Percentiles rank a stretch among this genome's conserved stretches.
Evolutionary conservation across 805 yeast genomes (phyloP).

Genomic region (Sungouiella blattae): DNA sequence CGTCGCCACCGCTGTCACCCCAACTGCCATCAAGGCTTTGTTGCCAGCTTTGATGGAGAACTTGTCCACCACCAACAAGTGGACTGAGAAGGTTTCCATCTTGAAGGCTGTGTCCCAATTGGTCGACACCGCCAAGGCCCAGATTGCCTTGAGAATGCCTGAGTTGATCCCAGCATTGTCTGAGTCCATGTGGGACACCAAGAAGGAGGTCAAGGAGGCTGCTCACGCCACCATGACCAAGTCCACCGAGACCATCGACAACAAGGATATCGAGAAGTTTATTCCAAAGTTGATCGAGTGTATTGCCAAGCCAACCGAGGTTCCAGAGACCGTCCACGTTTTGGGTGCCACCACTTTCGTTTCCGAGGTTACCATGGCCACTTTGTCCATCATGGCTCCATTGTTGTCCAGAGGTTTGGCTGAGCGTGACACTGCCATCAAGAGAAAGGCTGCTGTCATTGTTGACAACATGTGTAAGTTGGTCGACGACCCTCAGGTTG

Average conservation of each 20-base stretch:
- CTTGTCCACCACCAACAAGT: constrained; percentile 75
- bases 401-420: constrained; percentile 98
- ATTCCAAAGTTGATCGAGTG: constrained; percentile 96
- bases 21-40: constrained; percentile 86
- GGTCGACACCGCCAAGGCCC: constrained; percentile 93
- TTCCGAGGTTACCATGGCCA: constrained; percentile 99
- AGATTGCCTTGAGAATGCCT: constrained; percentile 98
- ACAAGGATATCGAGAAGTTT: constrained; percentile 99
- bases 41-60: constrained; percentile 75
- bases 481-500: constrained; percentile 99
- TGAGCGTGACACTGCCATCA: constrained; percentile 98
- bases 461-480: constrained; percentile 99
- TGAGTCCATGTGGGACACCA: constrained; percentile 99
- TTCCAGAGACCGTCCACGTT: constrained; percentile 97
- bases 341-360: constrained; percentile 99
- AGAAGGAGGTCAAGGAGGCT: constrained; percentile 94
- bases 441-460: constrained; percentile 99
- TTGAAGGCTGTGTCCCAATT: constrained; percentile 79
- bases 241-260: constrained; percentile 95
- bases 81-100: constrained; percentile 97
- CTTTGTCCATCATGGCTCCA: constrained; percentile 99
- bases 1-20: constrained; percentile 80
- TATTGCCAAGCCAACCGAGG: constrained; percentile 95
- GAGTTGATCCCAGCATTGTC: constrained; percentile 97
- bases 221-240: constrained; percentile 94